Evolutionary conservation across 306 rosid species (phyloP).

Genomic region (Hippophae tibetana): DNA sequence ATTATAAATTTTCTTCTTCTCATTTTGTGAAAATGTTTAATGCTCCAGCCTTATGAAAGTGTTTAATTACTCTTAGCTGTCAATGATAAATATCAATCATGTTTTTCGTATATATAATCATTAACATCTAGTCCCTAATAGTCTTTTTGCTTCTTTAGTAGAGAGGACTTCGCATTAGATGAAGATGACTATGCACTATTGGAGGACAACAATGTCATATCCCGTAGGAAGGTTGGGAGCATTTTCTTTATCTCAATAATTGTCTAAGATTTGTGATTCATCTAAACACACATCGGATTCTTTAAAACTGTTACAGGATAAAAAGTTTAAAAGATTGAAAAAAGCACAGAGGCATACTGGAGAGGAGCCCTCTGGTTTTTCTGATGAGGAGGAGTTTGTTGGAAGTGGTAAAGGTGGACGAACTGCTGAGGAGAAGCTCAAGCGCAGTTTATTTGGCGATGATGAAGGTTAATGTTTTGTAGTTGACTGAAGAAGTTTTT

Average conservation of each 20-base stretch:
- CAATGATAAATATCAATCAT: too few relatives aligned
- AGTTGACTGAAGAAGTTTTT: slow-evolving; percentile 9
- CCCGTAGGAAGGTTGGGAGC: slow-evolving; percentile 68
- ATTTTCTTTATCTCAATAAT: neutral
- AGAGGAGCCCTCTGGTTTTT: slow-evolving; percentile 58
- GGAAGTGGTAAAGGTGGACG: slow-evolving; percentile 82
- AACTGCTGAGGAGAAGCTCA: slow-evolving; percentile 91
- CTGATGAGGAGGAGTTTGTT: slow-evolving; percentile 77
- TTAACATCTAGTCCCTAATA: slow-evolving; percentile 8
- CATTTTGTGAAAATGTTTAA: too few relatives aligned
- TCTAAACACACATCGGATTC: neutral
- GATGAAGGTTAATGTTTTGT: slow-evolving; percentile 58
- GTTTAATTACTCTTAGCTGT: too few relatives aligned
- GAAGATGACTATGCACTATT: slow-evolving; percentile 92
- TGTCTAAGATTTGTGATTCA: slow-evolving; percentile 3
- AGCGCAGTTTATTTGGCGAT: slow-evolving; percentile 74
- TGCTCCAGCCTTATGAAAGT: too few relatives aligned
- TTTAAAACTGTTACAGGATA: slow-evolving; percentile 36
- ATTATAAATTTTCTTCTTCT: too few relatives aligned
- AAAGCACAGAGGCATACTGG: slow-evolving; percentile 67
- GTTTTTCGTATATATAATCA: neutral
- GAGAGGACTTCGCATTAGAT: slow-evolving; percentile 89
- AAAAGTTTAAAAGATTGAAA: slow-evolving; percentile 78
- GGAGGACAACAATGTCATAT: slow-evolving; percentile 86
- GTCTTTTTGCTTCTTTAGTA: slow-evolving; percentile 22